phyloP scores from a whole-genome alignment of 306 rosid genomes.

The Erythrophleum fordii region DNA sequence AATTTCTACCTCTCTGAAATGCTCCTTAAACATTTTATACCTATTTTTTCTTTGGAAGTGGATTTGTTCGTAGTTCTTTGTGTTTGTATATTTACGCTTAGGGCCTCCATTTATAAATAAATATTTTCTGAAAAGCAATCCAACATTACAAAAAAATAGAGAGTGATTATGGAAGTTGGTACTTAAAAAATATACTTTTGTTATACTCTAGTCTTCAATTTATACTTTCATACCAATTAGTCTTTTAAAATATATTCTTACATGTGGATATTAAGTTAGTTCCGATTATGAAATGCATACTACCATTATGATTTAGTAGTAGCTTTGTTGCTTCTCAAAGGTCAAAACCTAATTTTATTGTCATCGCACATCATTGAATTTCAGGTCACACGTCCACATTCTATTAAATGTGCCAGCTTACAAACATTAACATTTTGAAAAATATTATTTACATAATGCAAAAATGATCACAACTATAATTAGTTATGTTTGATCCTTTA shows the following conservation, averaged over 20 bases:
- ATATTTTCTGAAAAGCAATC: slow-evolving; percentile 1
- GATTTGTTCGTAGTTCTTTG: not conserved
- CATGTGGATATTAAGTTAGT: too few species aligned
- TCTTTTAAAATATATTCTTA: too few species aligned
- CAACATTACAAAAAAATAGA: not conserved
- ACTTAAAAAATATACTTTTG: too few species aligned
- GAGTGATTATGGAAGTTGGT: too few species aligned
- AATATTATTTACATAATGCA: too few species aligned
- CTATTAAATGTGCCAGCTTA: too few species aligned
- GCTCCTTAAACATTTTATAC: slow-evolving; percentile 1
- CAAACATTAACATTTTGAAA: too few species aligned
- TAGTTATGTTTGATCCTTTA: too few species aligned
- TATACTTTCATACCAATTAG: not conserved
- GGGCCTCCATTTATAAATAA: not conserved
- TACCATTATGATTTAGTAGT: not conserved
- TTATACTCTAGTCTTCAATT: not conserved
- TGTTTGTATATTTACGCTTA: not conserved
- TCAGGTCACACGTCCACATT: not conserved
- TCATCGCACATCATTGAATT: not conserved
- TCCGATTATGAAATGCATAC: not conserved
- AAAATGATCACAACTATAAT: too few species aligned
- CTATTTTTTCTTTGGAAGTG: not conserved
- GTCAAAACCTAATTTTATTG: not conserved
- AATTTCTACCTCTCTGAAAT: not conserved
- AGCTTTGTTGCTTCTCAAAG: not conserved